Percentiles rank a stretch among this genome's conserved stretches.
Evolutionary conservation across 768 basidiomycete genomes (phyloP).

Genomic region (Termitomyces sp.): DNA sequence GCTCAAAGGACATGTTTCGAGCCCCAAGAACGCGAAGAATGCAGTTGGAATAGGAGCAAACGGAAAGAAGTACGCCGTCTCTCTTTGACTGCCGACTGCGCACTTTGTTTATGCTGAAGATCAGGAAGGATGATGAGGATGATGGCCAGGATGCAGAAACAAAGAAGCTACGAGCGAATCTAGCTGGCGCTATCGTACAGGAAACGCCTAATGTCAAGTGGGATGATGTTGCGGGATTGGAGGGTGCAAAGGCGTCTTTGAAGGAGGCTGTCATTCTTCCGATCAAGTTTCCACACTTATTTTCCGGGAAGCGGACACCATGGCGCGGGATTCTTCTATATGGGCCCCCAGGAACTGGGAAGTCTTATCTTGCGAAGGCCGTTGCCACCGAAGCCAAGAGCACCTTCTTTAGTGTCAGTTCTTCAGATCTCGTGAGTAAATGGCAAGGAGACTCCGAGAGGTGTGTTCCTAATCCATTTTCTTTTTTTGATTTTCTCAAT

Average conservation of each 20-base stretch:
- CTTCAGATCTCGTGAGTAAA: slow-evolving; percentile 94
- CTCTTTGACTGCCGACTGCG: not conserved
- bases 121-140: slow-evolving; percentile 46
- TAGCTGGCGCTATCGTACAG: slow-evolving; percentile 82
- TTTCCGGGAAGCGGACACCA: slow-evolving; percentile 97
- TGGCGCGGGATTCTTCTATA: slow-evolving; percentile 96
- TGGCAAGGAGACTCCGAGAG: slow-evolving; percentile 99
- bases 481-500: not conserved
- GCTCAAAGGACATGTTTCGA: slow-evolving; percentile 80
- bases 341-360: slow-evolving; percentile 97
- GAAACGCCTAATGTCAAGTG: slow-evolving; percentile 96
- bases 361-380: slow-evolving; percentile 95
- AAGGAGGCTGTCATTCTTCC: slow-evolving; percentile 99
- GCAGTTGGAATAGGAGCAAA: slow-evolving; percentile 41
- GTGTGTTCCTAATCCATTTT: slow-evolving; percentile 38
- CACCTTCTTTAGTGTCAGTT: slow-evolving; percentile 97
- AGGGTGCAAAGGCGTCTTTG: slow-evolving; percentile 90
- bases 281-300: slow-evolving; percentile 98
- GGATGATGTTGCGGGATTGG: slow-evolving; percentile 98
- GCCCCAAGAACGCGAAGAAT: slow-evolving; percentile 57
- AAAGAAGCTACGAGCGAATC: slow-evolving; percentile 93
- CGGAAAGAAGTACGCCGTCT: slow-evolving; percentile 41
- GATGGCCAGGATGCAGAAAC: slow-evolving; percentile 88
- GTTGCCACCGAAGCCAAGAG: slow-evolving; percentile 99
- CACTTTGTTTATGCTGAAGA: slow-evolving; percentile 3